Evolutionary conservation across 257 asterid genomes (phyloP).

Genomic region (Ilex aquifolium): DNA sequence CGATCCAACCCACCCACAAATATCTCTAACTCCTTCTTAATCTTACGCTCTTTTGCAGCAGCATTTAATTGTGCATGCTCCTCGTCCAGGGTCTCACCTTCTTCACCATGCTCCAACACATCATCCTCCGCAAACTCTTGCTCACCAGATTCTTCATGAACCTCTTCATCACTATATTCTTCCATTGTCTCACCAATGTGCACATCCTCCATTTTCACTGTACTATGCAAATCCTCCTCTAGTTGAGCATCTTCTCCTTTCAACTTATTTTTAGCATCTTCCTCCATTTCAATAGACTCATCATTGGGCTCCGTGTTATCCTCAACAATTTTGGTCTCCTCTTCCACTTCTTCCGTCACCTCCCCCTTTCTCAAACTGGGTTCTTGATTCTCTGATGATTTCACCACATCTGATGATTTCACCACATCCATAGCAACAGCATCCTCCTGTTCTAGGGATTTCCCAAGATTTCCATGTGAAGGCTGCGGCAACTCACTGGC

Average conservation of each 20-base stretch:
- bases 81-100: slow-evolving; percentile 38
- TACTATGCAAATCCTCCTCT: slow-evolving; percentile 26
- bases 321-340: slow-evolving; percentile 9
- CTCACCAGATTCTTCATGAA: slow-evolving; percentile 31
- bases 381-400: slow-evolving; percentile 17
- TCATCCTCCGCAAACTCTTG: slow-evolving; percentile 35
- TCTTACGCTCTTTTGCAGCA: slow-evolving; percentile 44
- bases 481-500: not conserved
- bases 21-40: slow-evolving; percentile 54
- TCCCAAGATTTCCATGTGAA: no score
- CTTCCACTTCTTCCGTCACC: slow-evolving; percentile 19
- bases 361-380: slow-evolving; percentile 18
- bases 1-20: slow-evolving; percentile 70
- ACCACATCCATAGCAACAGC: not conserved
- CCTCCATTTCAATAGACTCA: slow-evolving; percentile 25
- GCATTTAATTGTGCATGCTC: slow-evolving; percentile 46
- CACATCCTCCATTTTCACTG: no score
- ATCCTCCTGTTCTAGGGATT: no score
- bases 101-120: slow-evolving; percentile 29
- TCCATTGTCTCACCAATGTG: slow-evolving; percentile 36
- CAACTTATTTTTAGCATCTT: slow-evolving; percentile 22
- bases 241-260: slow-evolving; percentile 31
- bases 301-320: slow-evolving; percentile 18
- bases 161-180: slow-evolving; percentile 42
- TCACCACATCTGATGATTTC: not conserved